Evolutionary conservation across 257 asterid genomes (phyloP).

Genomic region (Coffea canephora): DNA sequence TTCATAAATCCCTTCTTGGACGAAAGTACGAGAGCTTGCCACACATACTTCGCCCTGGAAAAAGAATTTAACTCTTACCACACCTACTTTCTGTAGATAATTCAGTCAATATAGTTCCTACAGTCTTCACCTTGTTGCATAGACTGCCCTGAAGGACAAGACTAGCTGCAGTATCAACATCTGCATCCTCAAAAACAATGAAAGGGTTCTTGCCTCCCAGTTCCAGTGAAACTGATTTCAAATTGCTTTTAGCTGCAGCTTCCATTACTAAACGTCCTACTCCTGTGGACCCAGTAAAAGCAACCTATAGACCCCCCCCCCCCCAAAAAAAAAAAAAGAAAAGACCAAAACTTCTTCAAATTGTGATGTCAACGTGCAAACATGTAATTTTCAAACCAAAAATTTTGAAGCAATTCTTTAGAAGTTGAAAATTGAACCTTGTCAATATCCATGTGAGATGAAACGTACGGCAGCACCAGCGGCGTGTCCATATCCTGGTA

Average conservation of each 20-base stretch:
- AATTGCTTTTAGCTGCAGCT: constrained; percentile 45
- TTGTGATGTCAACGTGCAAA: not conserved
- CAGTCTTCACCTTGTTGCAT: constrained; percentile 33
- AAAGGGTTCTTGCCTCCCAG: constrained; percentile 44
- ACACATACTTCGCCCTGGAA: constrained; percentile 46
- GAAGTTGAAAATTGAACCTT: constrained; percentile 19
- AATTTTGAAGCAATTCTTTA: not conserved
- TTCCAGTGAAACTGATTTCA: constrained; percentile 44
- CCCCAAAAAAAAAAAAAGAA: too few relatives aligned
- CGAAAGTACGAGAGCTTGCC: constrained; percentile 43
- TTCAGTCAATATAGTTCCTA: too few relatives aligned
- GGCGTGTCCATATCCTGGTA: constrained; percentile 39
- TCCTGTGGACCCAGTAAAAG: constrained; percentile 48
- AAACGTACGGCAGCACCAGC: constrained; percentile 47
- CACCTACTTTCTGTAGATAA: too few relatives aligned
- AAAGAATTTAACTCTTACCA: not conserved
- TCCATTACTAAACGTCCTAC: constrained; percentile 46
- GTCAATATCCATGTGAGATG: constrained; percentile 47
- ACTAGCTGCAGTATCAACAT: constrained; percentile 31
- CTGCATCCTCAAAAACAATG: constrained; percentile 41
- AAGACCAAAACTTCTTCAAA: too few relatives aligned
- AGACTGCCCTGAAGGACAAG: constrained; percentile 28
- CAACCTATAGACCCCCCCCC: constrained; percentile 23
- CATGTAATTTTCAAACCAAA: not conserved
- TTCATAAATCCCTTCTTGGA: constrained; percentile 44